phyloP scores from a whole-genome alignment of 345 rosid genomes.

The Ceriops zippeliana region DNA sequence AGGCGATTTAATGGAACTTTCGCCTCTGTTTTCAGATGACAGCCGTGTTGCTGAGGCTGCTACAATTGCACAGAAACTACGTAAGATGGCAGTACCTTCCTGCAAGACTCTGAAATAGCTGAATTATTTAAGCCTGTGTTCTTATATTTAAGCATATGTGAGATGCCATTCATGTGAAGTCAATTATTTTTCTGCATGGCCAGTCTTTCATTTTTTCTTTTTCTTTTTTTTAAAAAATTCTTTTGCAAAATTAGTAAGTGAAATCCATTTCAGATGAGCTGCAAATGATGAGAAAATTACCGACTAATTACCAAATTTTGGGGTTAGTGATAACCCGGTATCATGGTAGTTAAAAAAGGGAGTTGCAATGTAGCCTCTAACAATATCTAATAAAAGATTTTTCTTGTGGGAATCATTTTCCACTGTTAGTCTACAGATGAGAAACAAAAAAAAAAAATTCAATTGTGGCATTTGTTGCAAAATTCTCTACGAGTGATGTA shows the following conservation, averaged over 20 bases:
- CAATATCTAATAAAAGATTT: too few species aligned
- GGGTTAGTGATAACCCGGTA: too few species aligned
- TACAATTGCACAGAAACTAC: constrained; percentile 92
- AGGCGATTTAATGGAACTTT: constrained; percentile 97
- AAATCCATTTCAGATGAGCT: neutral
- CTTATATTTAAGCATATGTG: neutral
- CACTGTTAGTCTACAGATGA: too few species aligned
- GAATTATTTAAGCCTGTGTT: constrained; percentile 2
- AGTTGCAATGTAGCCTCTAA: too few species aligned
- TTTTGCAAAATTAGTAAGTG: neutral
- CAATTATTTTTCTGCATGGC: neutral
- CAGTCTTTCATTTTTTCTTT: neutral
- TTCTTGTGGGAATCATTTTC: too few species aligned
- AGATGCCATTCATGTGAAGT: neutral
- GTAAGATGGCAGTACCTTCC: constrained; percentile 41
- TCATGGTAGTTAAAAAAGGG: too few species aligned
- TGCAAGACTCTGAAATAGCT: constrained; percentile 3
- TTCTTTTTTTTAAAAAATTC: too few species aligned
- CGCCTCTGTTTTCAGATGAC: constrained; percentile 96
- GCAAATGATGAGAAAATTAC: neutral
- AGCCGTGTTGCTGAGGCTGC: constrained; percentile 99
- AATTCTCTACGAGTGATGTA: too few species aligned
- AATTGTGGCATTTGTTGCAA: too few species aligned
- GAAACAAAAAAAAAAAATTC: too few species aligned
- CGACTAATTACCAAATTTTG: too few species aligned